Percentiles rank a stretch among this genome's conserved stretches.
phyloP scores from a whole-genome alignment of 495 filamentous ascomycete genomes.

The Lichenothelia convexa region DNA sequence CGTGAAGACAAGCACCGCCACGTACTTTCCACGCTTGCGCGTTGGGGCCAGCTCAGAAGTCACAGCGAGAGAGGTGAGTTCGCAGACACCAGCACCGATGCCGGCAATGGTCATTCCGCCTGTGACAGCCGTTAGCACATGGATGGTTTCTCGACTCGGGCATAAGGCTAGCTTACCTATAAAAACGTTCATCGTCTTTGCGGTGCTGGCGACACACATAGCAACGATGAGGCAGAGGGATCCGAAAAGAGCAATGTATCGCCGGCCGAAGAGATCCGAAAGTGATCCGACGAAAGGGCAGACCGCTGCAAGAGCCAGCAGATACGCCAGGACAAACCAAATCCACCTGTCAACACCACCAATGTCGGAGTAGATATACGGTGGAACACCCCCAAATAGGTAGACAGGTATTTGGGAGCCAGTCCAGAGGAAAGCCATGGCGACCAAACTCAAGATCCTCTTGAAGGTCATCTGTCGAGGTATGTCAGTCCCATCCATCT shows the following conservation, averaged over 20 bases:
- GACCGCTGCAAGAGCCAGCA: conserved; percentile 48
- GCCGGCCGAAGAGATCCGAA: conserved; percentile 51
- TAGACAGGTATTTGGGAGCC: conserved; percentile 19
- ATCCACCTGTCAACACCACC: conserved; percentile 50
- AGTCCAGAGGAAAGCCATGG: conserved; percentile 17
- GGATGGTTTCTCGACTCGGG: conserved; percentile 1
- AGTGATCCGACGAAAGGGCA: conserved; percentile 59
- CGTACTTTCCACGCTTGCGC: conserved; percentile 48
- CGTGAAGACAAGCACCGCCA: conserved; percentile 47
- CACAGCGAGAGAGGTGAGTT: conserved; percentile 45
- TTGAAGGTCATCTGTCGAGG: conserved; percentile 6
- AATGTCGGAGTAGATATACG: conserved; percentile 46
- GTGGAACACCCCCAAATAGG: conserved; percentile 25
- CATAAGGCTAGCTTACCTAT: conserved; percentile 32
- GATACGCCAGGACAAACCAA: conserved; percentile 54
- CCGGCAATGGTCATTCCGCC: conserved; percentile 45
- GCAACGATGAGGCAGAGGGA: conserved; percentile 40
- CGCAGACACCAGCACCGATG: conserved; percentile 43
- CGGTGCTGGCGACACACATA: conserved; percentile 47
- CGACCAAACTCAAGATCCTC: conserved; percentile 7
- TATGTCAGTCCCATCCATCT: not conserved
- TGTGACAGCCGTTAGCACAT: conserved; percentile 11
- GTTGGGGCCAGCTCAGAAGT: conserved; percentile 55
- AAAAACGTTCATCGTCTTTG: conserved; percentile 47
- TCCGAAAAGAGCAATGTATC: conserved; percentile 50